These are phyloP conservation scores for Populus pruinosa DNA, from an alignment of 345 rosid genomes.

Conservation along the genomic window DNA sequence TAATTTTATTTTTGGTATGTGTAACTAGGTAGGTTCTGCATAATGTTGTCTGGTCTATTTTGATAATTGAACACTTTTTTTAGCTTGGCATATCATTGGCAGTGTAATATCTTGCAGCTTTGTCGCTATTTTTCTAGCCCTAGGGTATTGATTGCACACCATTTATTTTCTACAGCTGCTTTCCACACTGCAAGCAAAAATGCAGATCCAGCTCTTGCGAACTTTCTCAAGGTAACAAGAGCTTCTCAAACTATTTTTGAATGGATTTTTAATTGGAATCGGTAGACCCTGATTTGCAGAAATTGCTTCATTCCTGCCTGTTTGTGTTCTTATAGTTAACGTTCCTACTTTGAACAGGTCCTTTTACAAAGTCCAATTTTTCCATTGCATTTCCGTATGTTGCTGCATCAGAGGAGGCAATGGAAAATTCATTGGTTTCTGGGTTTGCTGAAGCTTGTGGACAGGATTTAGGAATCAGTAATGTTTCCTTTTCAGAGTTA, in stretches of 20 bases:
- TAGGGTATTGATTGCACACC: constrained; percentile 9
- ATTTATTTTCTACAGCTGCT: constrained; percentile 47
- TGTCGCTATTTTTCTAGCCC: not conserved
- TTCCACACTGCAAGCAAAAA: constrained; percentile 51
- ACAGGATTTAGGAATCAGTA: constrained; percentile 37
- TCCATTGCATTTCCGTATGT: constrained; percentile 94
- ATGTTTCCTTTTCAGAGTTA: constrained; percentile 68
- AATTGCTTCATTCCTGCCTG: not conserved
- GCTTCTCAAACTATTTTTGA: not conserved
- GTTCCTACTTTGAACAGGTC: constrained; percentile 43
- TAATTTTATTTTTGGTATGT: not conserved
- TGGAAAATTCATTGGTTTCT: constrained; percentile 67
- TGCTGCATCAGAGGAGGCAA: constrained; percentile 60
- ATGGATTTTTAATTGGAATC: not conserved
- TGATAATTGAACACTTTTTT: not conserved
- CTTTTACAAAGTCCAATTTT: constrained; percentile 61
- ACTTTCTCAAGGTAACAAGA: constrained; percentile 61
- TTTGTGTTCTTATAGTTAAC: constrained; percentile 9
- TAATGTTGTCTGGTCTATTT: not conserved
- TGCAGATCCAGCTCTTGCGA: constrained; percentile 51
- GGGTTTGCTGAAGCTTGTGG: constrained; percentile 68
- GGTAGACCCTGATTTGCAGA: not conserved
- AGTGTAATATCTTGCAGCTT: not conserved
- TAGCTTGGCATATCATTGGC: not conserved
- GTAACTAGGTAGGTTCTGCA: too few relatives aligned